Evolutionary conservation across 1,139 yeast genomes (phyloP).

Genomic region (Suhomyces wounanorum): DNA sequence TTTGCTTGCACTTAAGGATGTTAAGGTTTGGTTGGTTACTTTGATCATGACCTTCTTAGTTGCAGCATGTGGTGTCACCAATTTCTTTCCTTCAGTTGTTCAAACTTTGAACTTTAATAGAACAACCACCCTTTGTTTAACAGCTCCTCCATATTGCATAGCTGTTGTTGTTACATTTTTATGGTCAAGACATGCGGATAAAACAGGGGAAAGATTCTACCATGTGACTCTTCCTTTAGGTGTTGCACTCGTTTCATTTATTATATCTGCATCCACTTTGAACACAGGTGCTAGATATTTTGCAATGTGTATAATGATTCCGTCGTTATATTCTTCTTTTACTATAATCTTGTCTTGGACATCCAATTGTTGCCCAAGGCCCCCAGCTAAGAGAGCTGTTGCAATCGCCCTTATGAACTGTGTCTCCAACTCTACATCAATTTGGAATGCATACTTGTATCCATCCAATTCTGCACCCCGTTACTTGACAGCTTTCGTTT

Average conservation of each 20-base stretch:
- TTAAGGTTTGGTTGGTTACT: slow-evolving; percentile 50
- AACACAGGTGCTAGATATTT: slow-evolving; percentile 62
- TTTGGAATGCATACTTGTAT: slow-evolving; percentile 55
- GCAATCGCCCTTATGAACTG: slow-evolving; percentile 55
- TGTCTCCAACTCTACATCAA: slow-evolving; percentile 53
- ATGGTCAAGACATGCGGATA: slow-evolving; percentile 61
- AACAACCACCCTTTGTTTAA: slow-evolving; percentile 53
- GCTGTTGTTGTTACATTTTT: slow-evolving; percentile 55
- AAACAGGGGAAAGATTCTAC: slow-evolving; percentile 56
- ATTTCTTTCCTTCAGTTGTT: slow-evolving; percentile 64
- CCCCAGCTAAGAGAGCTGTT: slow-evolving; percentile 56
- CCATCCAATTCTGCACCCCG: slow-evolving; percentile 46
- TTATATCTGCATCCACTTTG: slow-evolving; percentile 55
- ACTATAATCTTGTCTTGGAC: slow-evolving; percentile 59
- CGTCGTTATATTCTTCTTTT: slow-evolving; percentile 57
- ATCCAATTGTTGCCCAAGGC: slow-evolving; percentile 52
- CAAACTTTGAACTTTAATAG: slow-evolving; percentile 52
- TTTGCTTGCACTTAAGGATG: slow-evolving; percentile 42
- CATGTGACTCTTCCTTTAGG: slow-evolving; percentile 51
- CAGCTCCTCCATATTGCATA: slow-evolving; percentile 61
- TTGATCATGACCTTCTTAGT: slow-evolving; percentile 51
- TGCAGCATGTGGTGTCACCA: slow-evolving; percentile 60
- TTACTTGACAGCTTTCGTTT: slow-evolving; percentile 47
- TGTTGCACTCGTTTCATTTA: slow-evolving; percentile 49
- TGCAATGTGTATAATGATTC: slow-evolving; percentile 64